Percentiles rank a stretch among this genome's conserved stretches.
Conservation (phyloP, 345 rosid species). For the Acer saccharum region DNA sequence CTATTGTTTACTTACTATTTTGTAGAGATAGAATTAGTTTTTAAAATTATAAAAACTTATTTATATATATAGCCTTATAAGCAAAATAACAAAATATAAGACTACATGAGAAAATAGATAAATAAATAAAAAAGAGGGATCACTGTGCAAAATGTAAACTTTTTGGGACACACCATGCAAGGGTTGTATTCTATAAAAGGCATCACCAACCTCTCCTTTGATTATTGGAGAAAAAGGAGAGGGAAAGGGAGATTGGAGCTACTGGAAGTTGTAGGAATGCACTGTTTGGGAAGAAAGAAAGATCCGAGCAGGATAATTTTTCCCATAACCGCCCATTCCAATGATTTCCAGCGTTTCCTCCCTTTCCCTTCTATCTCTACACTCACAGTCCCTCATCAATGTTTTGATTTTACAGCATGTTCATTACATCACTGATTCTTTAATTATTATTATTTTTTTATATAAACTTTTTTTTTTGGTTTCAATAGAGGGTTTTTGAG, state of each 20-base stretch:
- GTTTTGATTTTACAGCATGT: no score
- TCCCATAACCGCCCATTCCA: slow-evolving; percentile 42
- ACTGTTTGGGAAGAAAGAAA: slow-evolving; percentile 29
- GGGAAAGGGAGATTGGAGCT: slow-evolving; percentile 37
- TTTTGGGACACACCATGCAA: background rate
- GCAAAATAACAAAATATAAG: background rate
- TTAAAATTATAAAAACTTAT: no score
- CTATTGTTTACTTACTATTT: no score
- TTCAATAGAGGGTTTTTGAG: no score
- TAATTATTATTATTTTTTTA: no score
- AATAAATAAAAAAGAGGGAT: background rate
- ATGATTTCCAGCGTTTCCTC: slow-evolving; percentile 32
- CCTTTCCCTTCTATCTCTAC: slow-evolving; percentile 34
- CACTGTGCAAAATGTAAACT: background rate
- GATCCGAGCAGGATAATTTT: slow-evolving; percentile 2
- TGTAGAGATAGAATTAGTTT: no score
- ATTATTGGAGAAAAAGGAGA: background rate
- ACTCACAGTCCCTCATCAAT: background rate
- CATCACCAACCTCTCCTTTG: background rate
- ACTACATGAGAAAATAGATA: background rate
- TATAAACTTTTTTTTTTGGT: no score
- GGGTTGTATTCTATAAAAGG: background rate
- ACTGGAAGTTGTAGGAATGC: slow-evolving; percentile 39
- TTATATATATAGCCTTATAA: no score
- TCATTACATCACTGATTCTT: no score